Base-by-base conservation (phyloP, 345 rosid species). In the Melastoma malabathricum region DNA sequence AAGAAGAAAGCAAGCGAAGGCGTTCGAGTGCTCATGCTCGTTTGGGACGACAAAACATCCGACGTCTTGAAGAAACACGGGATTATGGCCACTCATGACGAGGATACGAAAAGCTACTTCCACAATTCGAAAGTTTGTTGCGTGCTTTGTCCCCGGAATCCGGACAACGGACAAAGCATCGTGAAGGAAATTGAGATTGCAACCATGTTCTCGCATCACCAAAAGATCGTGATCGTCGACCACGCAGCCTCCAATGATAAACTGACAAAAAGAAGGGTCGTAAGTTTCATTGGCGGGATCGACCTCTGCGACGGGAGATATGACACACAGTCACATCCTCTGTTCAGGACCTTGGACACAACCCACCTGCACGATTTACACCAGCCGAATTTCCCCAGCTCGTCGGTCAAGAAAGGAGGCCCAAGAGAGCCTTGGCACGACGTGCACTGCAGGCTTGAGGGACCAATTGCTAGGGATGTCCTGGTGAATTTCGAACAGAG, bases 41-140 rank as follows among this genome's bases (percentile, higher is more conserved):
- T 80, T 46, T 80, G 86, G 86, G 80, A 80, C 38, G 86, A 80
- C 49, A 61, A 69, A 64, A 80, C 80, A 52, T 76, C 80, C 3
- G 62, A 68, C 9, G 45, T 74, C n/a, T 63, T 79, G 2, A 79
- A 72, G 59, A 58, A 52, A 17, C 80, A 80, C 15, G 80, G 83
- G 29, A 65, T 76, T 23, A 80, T 80, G 86, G 68, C 74, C 18
- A 68, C 81, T 0, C 86, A 76, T 43, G 86, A 74, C 44, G 78
- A 76, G 59, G 82, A 80, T 38, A 80, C 78, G 0, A 53, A 38
- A 52, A 50, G 62, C 7, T 80, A 72, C 52, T 76, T 80, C 62
- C 57, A 55, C 16, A 44, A 60, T 62, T 54, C 73, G 2, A 50
- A 56, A 15, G 80, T 80, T 18, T 66, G 70, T 13, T 76, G 86